Evolutionary conservation across 1,284 basidiomycete species (phyloP), one percentile per base, ranked within the genome.

Genomic region (Taiwanofungus camphoratus): DNA sequence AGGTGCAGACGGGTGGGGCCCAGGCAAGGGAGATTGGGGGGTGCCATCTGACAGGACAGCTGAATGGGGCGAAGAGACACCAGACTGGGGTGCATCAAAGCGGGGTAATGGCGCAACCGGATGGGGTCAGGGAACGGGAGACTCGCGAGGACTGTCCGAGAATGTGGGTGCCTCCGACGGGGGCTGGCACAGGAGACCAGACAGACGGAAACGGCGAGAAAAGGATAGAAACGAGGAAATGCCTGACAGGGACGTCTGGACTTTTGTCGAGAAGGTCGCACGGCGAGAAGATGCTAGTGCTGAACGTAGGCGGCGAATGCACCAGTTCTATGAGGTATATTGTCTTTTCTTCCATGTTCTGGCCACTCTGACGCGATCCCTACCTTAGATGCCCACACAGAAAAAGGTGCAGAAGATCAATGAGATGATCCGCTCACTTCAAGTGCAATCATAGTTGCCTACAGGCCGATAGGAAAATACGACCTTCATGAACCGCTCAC

Each of bases 201-300:
- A n/a, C n/a, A n/a, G n/a, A n/a, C n/a, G n/a, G n/a, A n/a, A n/a
- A n/a, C n/a, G n/a, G n/a, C 36, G 23, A 11, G 21, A 4, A 5
- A 23, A 8, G 36, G 19, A 38, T 12, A 9, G 31, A 7, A 33
- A 33, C 7, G 31, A 22, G 16, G 24, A 37, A 15, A 9, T 39
- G 11, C 30, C 38, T 22, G 43, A 40, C 32, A 22, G 36, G 11
- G 53, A 56, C 6, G 13, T 44, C 11, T 48, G 49, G 40, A 51
- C 63, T 3, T 77, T 80, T 48, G 74, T 76, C 13, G 77, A 81
- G 39, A 57, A 63, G 19, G 60, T 76, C 35, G 75, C 76, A 2
- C 61, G 57, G 11, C 64, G 66, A 44, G 59, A 67, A 43, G 62
- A 63, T 5, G 70, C 59, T 7, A 61, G 66, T 48, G 60, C 63